Evolutionary conservation across 2,329 filamentous ascomycete species (phyloP).

Genomic region (Sclerotinia subarctica): DNA sequence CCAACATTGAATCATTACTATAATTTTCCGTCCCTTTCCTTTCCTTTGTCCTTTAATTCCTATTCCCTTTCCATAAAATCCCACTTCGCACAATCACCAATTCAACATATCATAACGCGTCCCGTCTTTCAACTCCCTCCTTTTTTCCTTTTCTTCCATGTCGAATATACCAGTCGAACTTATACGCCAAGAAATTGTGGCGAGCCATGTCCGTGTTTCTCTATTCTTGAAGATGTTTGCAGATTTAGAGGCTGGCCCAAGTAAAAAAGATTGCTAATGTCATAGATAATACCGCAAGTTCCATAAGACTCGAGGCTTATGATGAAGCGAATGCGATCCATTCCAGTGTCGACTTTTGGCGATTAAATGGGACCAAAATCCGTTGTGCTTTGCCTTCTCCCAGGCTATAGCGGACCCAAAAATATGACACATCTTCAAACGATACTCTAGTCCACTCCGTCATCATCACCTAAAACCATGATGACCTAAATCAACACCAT

Average conservation of each 20-base stretch:
- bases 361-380: neutral
- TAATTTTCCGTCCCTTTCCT: constrained; percentile 8
- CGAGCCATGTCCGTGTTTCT: neutral
- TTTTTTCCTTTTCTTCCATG: neutral
- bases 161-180: neutral
- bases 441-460: neutral
- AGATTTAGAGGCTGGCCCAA: neutral
- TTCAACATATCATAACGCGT: neutral
- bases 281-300: neutral
- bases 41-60: neutral
- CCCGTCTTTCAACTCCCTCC: neutral
- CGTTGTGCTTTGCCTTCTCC: neutral
- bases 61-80: constrained; percentile 5
- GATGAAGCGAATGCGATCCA: neutral
- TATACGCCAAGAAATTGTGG: neutral
- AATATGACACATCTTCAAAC: neutral
- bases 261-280: neutral
- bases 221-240: neutral
- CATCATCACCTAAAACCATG: neutral
- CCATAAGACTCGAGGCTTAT: neutral
- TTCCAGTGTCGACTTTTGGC: neutral
- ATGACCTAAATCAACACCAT: constrained; percentile 2
- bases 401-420: neutral
- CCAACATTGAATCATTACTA: constrained; percentile 3
- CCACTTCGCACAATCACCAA: neutral